These are phyloP conservation scores for Sideroxylon spinosum DNA, from an alignment of 179 eudicot genomes.

Conservation along the genomic window DNA sequence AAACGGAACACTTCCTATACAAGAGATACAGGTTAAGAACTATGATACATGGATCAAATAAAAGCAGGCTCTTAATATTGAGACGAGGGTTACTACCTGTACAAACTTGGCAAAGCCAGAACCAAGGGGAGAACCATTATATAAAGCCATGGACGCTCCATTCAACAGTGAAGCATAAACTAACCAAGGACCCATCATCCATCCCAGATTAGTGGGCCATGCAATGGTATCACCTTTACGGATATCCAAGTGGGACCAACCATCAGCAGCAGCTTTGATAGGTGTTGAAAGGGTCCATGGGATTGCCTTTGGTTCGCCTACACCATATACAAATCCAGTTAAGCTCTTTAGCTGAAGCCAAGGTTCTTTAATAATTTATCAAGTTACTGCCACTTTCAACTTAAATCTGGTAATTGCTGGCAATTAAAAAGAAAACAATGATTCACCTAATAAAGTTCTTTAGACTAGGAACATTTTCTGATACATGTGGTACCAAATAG, in stretches of 20 bases:
- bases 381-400: not conserved
- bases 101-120: slow-evolving; percentile 87
- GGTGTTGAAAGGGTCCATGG: slow-evolving; percentile 91
- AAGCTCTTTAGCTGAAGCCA: slow-evolving; percentile 1
- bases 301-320: slow-evolving; percentile 96
- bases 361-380: not conserved
- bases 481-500: not conserved
- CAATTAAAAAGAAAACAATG: not conserved
- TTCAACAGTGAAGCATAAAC: slow-evolving; percentile 80
- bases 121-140: slow-evolving; percentile 88
- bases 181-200: slow-evolving; percentile 99
- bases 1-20: too few relatives aligned
- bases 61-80: slow-evolving; percentile 3
- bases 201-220: slow-evolving; percentile 99
- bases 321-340: slow-evolving; percentile 20
- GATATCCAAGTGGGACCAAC: slow-evolving; percentile 93
- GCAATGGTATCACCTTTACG: slow-evolving; percentile 72
- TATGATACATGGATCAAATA: not conserved
- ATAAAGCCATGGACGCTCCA: slow-evolving; percentile 83
- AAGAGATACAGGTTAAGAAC: too few relatives aligned
- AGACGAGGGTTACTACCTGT: slow-evolving; percentile 45
- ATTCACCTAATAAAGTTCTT: not conserved
- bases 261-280: slow-evolving; percentile 93
- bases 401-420: not conserved
- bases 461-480: not conserved